Conservation (phyloP, 2,329 filamentous ascomycete species). For the Rhexocercosporidium sp. region DNA sequence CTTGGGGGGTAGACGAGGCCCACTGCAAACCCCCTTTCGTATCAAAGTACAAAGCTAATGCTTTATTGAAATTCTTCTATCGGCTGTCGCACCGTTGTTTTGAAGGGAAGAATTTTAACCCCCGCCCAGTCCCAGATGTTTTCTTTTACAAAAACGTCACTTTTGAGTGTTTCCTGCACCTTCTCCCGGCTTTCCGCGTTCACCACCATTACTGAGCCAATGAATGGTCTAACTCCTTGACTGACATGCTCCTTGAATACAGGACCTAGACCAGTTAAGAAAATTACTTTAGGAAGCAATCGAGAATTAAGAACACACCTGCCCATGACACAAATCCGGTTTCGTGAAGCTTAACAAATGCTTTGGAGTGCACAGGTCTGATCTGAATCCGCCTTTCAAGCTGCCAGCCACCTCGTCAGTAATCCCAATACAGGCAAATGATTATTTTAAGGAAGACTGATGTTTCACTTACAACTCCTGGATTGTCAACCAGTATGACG, state of each 20-base stretch:
- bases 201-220: constrained; percentile 11
- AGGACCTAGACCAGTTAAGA: background rate
- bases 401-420: background rate
- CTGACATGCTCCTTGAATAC: constrained; percentile 9
- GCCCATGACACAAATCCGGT: constrained; percentile 7
- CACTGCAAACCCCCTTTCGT: too few relatives aligned
- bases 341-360: constrained; percentile 12
- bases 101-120: constrained; percentile 7
- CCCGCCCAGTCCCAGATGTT: constrained; percentile 8
- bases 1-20: too few relatives aligned
- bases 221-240: constrained; percentile 1
- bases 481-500: constrained; percentile 9
- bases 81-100: background rate
- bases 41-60: too few relatives aligned
- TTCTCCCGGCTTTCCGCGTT: constrained; percentile 9
- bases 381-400: constrained; percentile 13
- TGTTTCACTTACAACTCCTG: constrained; percentile 4
- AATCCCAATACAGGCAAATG: background rate
- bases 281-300: background rate
- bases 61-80: background rate
- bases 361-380: constrained; percentile 10
- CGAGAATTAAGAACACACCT: background rate
- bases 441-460: too few relatives aligned
- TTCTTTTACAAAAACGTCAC: constrained; percentile 8
- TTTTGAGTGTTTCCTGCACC: constrained; percentile 3